These are phyloP conservation scores for Decorospora gaudefroyi DNA, from an alignment of 2,329 filamentous ascomycete genomes.

Conservation along the genomic window DNA sequence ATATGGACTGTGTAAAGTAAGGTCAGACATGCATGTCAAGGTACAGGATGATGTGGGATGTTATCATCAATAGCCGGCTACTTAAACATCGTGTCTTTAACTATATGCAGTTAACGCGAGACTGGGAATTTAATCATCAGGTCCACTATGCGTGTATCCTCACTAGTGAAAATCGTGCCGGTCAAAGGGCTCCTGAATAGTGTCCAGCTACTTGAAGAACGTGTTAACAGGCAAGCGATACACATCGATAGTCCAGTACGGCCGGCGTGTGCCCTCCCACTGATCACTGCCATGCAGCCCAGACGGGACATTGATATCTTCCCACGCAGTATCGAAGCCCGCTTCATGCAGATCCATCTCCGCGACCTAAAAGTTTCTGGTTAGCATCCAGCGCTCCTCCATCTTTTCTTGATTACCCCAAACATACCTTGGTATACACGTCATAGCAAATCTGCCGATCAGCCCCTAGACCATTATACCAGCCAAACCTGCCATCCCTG, in stretches of 20 bases:
- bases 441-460: constrained; percentile 49
- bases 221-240: constrained; percentile 45
- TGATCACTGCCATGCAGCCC: constrained; percentile 43
- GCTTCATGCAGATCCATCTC: constrained; percentile 46
- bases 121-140: too few species aligned
- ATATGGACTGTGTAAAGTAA: too few species aligned
- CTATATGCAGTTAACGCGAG: too few species aligned
- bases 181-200: too few species aligned
- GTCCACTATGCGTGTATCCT: too few species aligned
- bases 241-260: constrained; percentile 47
- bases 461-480: constrained; percentile 47
- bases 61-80: too few species aligned
- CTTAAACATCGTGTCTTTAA: too few species aligned
- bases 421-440: constrained; percentile 45
- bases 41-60: too few species aligned
- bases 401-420: background rate
- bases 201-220: constrained; percentile 38
- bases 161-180: too few species aligned
- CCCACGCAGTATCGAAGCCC: constrained; percentile 45
- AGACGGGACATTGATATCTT: constrained; percentile 42
- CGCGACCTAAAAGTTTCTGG: constrained; percentile 36
- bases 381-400: constrained; percentile 7
- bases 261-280: constrained; percentile 44
- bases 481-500: constrained; percentile 43
- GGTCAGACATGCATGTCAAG: too few species aligned